Evolutionary conservation across 129 eudicot genomes (phyloP).

Genomic region (Silybum marianum): DNA sequence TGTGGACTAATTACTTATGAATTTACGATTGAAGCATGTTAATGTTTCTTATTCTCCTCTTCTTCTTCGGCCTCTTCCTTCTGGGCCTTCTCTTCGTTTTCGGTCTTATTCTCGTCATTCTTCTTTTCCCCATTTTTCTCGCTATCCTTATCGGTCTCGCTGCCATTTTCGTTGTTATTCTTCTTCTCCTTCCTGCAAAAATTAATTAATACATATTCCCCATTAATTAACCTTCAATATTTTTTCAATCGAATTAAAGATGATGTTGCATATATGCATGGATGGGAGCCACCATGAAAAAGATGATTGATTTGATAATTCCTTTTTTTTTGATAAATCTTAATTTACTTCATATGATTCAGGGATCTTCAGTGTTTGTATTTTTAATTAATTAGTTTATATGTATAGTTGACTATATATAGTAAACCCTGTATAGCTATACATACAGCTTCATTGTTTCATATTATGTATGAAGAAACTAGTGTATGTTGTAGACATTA

Average conservation of each 20-base stretch:
- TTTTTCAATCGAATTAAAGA: neutral
- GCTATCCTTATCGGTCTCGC: neutral
- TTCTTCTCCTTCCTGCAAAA: neutral
- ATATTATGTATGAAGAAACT: neutral
- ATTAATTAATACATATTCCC: too few relatives aligned
- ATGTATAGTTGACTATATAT: too few relatives aligned
- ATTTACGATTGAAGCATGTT: neutral
- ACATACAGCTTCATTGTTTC: too few relatives aligned
- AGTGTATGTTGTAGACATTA: neutral
- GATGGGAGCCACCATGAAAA: too few relatives aligned
- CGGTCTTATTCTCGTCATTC: neutral
- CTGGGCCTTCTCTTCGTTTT: neutral
- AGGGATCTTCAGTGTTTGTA: neutral
- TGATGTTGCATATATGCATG: too few relatives aligned
- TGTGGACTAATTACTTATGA: too few relatives aligned
- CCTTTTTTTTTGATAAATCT: too few relatives aligned
- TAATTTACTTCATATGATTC: neutral
- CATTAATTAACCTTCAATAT: too few relatives aligned
- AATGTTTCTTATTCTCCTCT: neutral
- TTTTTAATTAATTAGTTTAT: too few relatives aligned
- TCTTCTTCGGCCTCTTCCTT: neutral
- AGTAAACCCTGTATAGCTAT: too few relatives aligned
- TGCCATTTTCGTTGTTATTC: neutral
- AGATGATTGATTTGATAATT: neutral
- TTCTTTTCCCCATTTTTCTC: neutral